These are phyloP conservation scores for Backusella psychrophila DNA, from an alignment of 192 early-diverging fungal genomes.

Conservation along the genomic window DNA sequence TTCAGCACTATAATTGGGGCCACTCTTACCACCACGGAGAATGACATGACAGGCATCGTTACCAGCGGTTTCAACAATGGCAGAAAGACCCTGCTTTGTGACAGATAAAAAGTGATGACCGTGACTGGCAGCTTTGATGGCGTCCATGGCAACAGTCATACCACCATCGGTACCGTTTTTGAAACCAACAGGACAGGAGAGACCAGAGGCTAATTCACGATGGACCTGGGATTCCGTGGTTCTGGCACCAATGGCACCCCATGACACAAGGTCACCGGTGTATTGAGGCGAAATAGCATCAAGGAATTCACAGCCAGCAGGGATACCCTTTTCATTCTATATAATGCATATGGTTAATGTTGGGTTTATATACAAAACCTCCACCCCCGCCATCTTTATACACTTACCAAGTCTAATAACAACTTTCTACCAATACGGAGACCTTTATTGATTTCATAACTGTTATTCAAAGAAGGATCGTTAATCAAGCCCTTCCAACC, in stretches of 20 bases:
- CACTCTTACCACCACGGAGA: slow-evolving; percentile 81
- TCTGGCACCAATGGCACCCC: slow-evolving; percentile 79
- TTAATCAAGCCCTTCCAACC: slow-evolving; percentile 96
- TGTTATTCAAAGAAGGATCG: slow-evolving; percentile 70
- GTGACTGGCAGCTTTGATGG: slow-evolving; percentile 81
- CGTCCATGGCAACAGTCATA: slow-evolving; percentile 87
- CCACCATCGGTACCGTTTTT: slow-evolving; percentile 84
- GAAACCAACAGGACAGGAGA: slow-evolving; percentile 79
- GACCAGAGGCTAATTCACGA: slow-evolving; percentile 77
- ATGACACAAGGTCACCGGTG: slow-evolving; percentile 71
- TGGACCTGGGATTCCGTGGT: slow-evolving; percentile 85
- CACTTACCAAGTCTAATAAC: slow-evolving; percentile 63
- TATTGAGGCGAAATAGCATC: slow-evolving; percentile 85
- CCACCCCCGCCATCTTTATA: neutral
- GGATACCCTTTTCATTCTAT: slow-evolving; percentile 49
- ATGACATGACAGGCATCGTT: slow-evolving; percentile 94
- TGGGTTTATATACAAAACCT: neutral
- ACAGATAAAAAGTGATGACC: slow-evolving; percentile 81
- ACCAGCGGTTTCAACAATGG: slow-evolving; percentile 83
- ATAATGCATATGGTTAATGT: too few species aligned
- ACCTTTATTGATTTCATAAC: slow-evolving; percentile 81
- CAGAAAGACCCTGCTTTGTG: slow-evolving; percentile 81
- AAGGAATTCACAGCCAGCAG: slow-evolving; percentile 74
- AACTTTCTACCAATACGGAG: slow-evolving; percentile 71
- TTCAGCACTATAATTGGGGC: slow-evolving; percentile 87